Evolutionary conservation across 2,329 filamentous ascomycete genomes (phyloP).

Genomic region (Cercospora canescens): DNA sequence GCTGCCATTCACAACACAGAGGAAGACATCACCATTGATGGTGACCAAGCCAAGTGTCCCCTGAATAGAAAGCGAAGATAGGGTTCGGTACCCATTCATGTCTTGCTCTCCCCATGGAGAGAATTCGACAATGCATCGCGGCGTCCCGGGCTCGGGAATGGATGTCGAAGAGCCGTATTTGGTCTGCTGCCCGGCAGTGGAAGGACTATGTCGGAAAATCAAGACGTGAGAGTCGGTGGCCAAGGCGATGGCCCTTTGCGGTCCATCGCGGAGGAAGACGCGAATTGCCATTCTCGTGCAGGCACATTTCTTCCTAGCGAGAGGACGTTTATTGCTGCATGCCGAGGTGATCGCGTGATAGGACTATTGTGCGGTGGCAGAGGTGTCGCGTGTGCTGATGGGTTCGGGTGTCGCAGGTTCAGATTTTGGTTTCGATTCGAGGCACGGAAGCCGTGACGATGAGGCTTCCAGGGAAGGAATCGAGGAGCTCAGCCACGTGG

Average conservation of each 20-base stretch:
- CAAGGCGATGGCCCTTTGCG: conserved; percentile 83
- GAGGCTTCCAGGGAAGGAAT: neutral
- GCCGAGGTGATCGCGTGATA: neutral
- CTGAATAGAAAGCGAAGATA: conserved; percentile 73
- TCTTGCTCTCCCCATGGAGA: conserved; percentile 63
- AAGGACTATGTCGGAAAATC: conserved; percentile 76
- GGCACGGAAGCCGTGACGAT: conserved; percentile 1
- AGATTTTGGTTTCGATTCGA: conserved; percentile 1
- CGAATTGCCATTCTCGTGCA: conserved; percentile 60
- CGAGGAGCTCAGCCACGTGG: neutral
- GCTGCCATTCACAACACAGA: conserved; percentile 83
- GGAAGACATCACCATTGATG: conserved; percentile 79
- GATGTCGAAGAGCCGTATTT: conserved; percentile 49
- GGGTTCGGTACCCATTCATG: conserved; percentile 72
- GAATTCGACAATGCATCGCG: conserved; percentile 87
- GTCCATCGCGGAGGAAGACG: conserved; percentile 82
- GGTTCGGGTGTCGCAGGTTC: neutral
- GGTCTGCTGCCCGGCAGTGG: conserved; percentile 57
- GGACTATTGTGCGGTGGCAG: neutral
- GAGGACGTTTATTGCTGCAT: conserved; percentile 10
- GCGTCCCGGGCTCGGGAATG: conserved; percentile 42
- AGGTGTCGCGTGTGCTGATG: neutral
- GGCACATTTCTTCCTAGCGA: conserved; percentile 16
- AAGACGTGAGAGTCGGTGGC: conserved; percentile 77
- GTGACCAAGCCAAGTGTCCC: conserved; percentile 89